Conservation (phyloP, 352 stramenopile genomes). For the Phytopythium sindhum region DNA sequence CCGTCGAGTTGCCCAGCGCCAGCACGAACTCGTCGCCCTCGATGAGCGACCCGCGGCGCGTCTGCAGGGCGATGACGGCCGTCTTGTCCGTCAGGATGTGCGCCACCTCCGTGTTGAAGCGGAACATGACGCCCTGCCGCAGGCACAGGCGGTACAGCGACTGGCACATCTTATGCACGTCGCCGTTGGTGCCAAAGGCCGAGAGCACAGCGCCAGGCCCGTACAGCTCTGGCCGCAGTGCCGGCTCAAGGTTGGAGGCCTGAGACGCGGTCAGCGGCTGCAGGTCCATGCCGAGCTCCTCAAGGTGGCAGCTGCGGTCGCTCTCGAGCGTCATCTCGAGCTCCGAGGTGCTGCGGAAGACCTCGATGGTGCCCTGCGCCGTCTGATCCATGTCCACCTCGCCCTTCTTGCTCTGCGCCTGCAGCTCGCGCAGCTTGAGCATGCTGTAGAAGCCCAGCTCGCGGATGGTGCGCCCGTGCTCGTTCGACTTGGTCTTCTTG, state of each 20-base stretch:
- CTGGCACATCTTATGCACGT: slow-evolving; percentile 88
- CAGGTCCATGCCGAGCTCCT: slow-evolving; percentile 77
- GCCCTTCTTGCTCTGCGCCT: slow-evolving; percentile 71
- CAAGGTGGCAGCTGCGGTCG: slow-evolving; percentile 64
- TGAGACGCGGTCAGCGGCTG: slow-evolving; percentile 52
- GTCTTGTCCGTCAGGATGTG: slow-evolving; percentile 77
- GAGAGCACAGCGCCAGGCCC: slow-evolving; percentile 68
- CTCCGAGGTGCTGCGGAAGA: slow-evolving; percentile 55
- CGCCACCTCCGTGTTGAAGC: slow-evolving; percentile 80
- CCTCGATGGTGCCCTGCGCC: slow-evolving; percentile 78
- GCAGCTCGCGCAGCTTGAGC: slow-evolving; percentile 77
- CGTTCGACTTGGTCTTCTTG: slow-evolving; percentile 70
- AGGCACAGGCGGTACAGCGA: slow-evolving; percentile 77
- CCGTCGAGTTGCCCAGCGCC: slow-evolving; percentile 76
- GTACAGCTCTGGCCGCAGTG: slow-evolving; percentile 55
- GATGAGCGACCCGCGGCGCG: slow-evolving; percentile 72
- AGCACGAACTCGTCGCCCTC: slow-evolving; percentile 87
- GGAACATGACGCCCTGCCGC: slow-evolving; percentile 86
- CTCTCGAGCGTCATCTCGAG: slow-evolving; percentile 70
- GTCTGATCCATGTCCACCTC: slow-evolving; percentile 87
- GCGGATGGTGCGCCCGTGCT: slow-evolving; percentile 76
- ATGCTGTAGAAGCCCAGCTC: slow-evolving; percentile 87
- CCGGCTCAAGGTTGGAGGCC: slow-evolving; percentile 66
- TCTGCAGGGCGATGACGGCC: slow-evolving; percentile 78
- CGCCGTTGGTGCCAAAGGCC: slow-evolving; percentile 78